Percentiles rank a stretch among this genome's conserved stretches.
These are phyloP conservation scores for Pontederia crassipes DNA, from an alignment of 176 grass and related monocot species.

Conservation along the genomic window DNA sequence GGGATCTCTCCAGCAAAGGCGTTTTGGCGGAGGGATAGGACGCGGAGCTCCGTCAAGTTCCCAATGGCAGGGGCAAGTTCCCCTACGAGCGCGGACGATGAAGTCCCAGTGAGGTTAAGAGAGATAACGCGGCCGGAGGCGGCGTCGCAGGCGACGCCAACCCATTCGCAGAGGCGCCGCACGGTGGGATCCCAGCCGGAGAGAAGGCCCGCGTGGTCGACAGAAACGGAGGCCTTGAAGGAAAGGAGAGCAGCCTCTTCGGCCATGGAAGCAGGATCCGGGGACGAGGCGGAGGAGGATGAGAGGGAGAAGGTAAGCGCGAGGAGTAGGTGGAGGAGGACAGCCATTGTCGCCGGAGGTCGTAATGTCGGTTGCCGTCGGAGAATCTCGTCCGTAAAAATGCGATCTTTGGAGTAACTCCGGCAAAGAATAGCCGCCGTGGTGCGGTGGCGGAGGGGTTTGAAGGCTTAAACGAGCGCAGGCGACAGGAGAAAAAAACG, in stretches of 20 bases:
- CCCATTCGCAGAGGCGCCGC: slow-evolving; percentile 34
- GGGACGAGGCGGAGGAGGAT: slow-evolving; percentile 3
- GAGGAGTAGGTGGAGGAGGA: not conserved
- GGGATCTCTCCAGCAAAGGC: slow-evolving; percentile 35
- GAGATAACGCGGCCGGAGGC: slow-evolving; percentile 13
- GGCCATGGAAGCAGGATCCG: not conserved
- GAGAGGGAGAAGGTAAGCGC: slow-evolving; percentile 7
- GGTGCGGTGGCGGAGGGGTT: too few species aligned
- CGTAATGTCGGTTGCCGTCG: not conserved
- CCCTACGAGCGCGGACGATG: slow-evolving; percentile 24
- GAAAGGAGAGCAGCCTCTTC: slow-evolving; percentile 35
- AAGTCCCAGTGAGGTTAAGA: slow-evolving; percentile 26
- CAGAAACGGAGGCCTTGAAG: slow-evolving; percentile 32
- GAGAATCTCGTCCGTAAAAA: too few species aligned
- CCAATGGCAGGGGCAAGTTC: slow-evolving; percentile 12
- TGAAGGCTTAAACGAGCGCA: too few species aligned
- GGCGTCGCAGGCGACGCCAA: slow-evolving; percentile 40
- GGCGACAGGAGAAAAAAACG: too few species aligned
- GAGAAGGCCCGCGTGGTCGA: slow-evolving; percentile 34
- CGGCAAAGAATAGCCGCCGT: too few species aligned
- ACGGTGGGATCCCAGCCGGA: slow-evolving; percentile 23
- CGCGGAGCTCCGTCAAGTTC: slow-evolving; percentile 30
- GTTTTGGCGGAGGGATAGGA: slow-evolving; percentile 38
- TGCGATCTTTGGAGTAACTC: too few species aligned
- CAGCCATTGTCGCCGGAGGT: slow-evolving; percentile 23